phyloP scores from a whole-genome alignment of 2,329 filamentous ascomycete genomes.

The Rhynchosporium secalis region DNA sequence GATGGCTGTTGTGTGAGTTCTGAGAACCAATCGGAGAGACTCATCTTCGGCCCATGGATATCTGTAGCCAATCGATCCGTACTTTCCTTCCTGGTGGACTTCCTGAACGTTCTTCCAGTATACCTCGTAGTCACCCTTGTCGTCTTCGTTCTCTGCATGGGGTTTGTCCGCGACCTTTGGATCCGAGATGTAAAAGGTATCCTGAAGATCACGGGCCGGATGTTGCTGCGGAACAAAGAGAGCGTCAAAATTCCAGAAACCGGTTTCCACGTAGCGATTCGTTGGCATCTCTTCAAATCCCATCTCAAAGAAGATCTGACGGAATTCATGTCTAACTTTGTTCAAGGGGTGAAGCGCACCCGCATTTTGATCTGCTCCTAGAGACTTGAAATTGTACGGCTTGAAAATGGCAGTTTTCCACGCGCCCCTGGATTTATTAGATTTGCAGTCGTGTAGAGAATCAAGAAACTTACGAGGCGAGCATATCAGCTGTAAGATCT shows the following conservation, averaged over 20 bases:
- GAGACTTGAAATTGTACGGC: conserved; percentile 72
- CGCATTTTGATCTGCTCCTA: conserved; percentile 61
- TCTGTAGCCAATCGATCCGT: conserved; percentile 92
- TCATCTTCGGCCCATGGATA: conserved; percentile 93
- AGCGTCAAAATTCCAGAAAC: conserved; percentile 98
- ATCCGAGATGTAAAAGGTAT: conserved; percentile 98
- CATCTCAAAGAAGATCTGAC: conserved; percentile 99
- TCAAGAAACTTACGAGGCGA: conserved; percentile 54
- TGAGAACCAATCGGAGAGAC: conserved; percentile 81
- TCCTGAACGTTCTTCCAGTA: conserved; percentile 88
- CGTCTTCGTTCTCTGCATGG: conserved; percentile 53
- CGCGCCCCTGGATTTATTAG: conserved; percentile 55
- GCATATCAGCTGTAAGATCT: conserved; percentile 91
- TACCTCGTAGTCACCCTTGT: conserved; percentile 69
- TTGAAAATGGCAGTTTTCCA: conserved; percentile 95
- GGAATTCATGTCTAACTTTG: conserved; percentile 94
- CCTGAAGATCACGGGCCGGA: conserved; percentile 93
- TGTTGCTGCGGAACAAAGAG: conserved; percentile 98
- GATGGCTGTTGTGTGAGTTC: conserved; percentile 94
- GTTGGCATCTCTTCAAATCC: conserved; percentile 99
- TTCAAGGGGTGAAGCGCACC: conserved; percentile 72
- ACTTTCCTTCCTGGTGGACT: conserved; percentile 89
- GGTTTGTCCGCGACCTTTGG: conserved; percentile 74
- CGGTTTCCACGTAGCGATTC: conserved; percentile 88
- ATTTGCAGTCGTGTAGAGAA: conserved; percentile 18